Evolutionary conservation across 148 eudicot species (phyloP), one percentile per base, ranked within the genome.

Genomic region (Linanthus parryae): DNA sequence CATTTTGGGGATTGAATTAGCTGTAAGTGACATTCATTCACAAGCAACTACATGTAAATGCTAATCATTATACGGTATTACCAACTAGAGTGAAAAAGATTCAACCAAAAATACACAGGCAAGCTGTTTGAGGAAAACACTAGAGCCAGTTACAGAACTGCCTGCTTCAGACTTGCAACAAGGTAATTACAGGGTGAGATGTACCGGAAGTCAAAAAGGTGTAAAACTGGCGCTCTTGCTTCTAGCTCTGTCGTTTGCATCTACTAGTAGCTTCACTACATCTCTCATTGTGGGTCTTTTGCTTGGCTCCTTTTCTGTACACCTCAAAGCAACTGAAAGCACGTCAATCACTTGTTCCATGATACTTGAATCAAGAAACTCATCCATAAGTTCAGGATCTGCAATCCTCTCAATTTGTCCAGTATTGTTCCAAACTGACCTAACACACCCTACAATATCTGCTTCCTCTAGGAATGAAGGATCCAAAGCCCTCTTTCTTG

Each of bases 201-300:
- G n/a, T n/a, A n/a, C n/a, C n/a, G n/a, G n/a, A n/a, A n/a, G n/a
- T n/a, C n/a, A n/a, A n/a, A n/a, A n/a, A n/a, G n/a, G n/a, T n/a
- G n/a, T n/a, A n/a, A n/a, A 35, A 18, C 35, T 42, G 15, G 25
- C 15, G 18, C 12, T 15, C 61, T 69, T 80, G 20, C 61, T 44
- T 26, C 60, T 48, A 15, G 38, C 18, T 36, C 31, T 24, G 30
- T 50, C 23, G 60, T 62, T 62, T 22, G 69, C 41, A 59, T 70
- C 73, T 67, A 61, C 64, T 9, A 84, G 62, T 61, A 61, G 78
- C 73, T 73, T 88, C 34, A 84, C 89, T 2, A 84, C 87, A 25
- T 81, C 79, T 69, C 89, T 74, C 94, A 79, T 88, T 7, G 72
- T 74, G 2, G 94, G 97, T 56, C 97, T 88, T 62, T 47, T 81